Evolutionary conservation across 2,329 filamentous ascomycete genomes (phyloP).

Genomic region (Xylariales sp.): DNA sequence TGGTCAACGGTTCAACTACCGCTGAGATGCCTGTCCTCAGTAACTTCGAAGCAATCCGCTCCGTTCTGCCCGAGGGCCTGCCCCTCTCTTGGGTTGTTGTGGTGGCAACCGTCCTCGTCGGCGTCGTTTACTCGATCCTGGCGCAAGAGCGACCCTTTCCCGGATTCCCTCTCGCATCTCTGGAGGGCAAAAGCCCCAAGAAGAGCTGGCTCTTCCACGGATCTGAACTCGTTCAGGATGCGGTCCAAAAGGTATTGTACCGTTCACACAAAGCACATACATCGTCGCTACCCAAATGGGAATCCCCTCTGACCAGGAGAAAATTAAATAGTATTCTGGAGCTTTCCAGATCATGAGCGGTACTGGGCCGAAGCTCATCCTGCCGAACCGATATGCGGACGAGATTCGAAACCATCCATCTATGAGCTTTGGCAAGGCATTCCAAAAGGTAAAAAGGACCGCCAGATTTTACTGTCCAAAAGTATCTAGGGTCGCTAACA

Average conservation of each 20-base stretch:
- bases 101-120: conserved; percentile 18
- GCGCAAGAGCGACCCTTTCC: conserved; percentile 18
- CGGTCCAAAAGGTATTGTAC: conserved; percentile 17
- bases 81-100: conserved; percentile 22
- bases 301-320: not conserved
- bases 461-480: no score
- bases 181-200: conserved; percentile 20
- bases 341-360: conserved; percentile 27
- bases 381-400: conserved; percentile 27
- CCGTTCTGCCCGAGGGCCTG: conserved; percentile 20
- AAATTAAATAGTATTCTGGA: conserved; percentile 18
- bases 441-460: conserved; percentile 28
- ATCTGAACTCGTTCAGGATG: conserved; percentile 17
- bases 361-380: conserved; percentile 25
- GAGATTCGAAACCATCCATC: conserved; percentile 28
- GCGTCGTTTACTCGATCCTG: conserved; percentile 20
- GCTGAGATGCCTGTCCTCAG: conserved; percentile 4
- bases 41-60: conserved; percentile 7
- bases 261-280: not conserved
- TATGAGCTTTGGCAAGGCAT: conserved; percentile 27
- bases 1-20: no score
- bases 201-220: conserved; percentile 23
- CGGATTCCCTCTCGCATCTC: conserved; percentile 20
- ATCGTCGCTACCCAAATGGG: no score
- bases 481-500: no score